Conservation (phyloP, 164 flowering plant genomes). For the Vitis amurensis region DNA sequence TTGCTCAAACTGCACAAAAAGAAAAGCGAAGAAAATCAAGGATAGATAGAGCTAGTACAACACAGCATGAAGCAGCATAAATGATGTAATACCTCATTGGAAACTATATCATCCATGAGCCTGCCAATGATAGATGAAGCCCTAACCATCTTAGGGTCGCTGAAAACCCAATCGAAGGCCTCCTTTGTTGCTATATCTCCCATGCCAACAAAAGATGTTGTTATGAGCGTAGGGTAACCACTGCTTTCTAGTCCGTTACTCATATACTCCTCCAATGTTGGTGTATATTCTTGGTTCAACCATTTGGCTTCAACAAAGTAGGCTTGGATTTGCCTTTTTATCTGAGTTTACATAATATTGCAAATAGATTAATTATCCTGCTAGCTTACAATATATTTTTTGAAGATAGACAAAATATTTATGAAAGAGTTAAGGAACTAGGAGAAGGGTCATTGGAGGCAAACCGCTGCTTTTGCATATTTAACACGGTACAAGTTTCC, state of each 20-base stretch:
- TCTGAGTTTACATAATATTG: neutral
- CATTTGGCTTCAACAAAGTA: constrained; percentile 5
- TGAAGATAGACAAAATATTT: no score
- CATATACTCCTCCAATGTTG: constrained; percentile 1
- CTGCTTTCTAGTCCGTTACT: neutral
- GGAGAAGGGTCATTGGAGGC: neutral
- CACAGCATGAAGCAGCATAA: no score
- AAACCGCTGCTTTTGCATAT: constrained; percentile 23
- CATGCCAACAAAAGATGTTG: constrained; percentile 2
- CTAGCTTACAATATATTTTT: no score
- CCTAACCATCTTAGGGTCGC: neutral
- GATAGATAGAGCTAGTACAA: no score
- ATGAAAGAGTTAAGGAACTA: no score
- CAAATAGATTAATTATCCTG: no score
- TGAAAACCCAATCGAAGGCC: neutral
- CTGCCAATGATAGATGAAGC: neutral
- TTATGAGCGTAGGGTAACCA: neutral
- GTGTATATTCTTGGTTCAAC: neutral
- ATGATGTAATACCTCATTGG: constrained; percentile 1
- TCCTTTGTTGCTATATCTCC: constrained; percentile 10
- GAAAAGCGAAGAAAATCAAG: neutral
- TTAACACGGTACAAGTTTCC: constrained; percentile 10
- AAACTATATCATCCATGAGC: constrained; percentile 12
- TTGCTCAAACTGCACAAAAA: constrained; percentile 17
- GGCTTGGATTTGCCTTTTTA: neutral